Evolutionary conservation across 805 yeast genomes (phyloP).

Genomic region (Candida golubevii): DNA sequence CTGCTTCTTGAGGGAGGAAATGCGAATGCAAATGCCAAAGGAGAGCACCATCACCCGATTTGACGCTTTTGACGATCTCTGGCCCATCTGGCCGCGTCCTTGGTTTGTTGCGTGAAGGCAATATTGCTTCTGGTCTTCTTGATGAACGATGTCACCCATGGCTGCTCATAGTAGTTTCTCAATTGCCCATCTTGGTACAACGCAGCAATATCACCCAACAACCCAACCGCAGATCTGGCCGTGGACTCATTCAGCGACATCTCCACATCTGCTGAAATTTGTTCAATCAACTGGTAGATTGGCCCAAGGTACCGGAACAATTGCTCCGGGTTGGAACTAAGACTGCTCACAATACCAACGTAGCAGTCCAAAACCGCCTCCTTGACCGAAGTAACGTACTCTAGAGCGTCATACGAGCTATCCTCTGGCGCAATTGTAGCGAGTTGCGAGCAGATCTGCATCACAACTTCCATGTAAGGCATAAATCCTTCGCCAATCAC

Average conservation of each 20-base stretch:
- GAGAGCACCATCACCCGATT: slow-evolving; percentile 1
- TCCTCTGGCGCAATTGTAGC: slow-evolving; percentile 62
- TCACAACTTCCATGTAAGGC: slow-evolving; percentile 73
- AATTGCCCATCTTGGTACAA: slow-evolving; percentile 79
- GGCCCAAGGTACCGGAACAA: slow-evolving; percentile 62
- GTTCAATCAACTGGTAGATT: slow-evolving; percentile 65
- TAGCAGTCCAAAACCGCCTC: slow-evolving; percentile 94
- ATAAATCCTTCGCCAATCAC: slow-evolving; percentile 75
- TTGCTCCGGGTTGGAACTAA: slow-evolving; percentile 62
- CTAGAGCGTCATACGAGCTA: slow-evolving; percentile 67
- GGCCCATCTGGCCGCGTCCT: slow-evolving; percentile 97
- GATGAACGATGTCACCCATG: slow-evolving; percentile 77
- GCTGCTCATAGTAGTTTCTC: slow-evolving; percentile 59
- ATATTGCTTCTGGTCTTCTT: slow-evolving; percentile 65
- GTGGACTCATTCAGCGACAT: slow-evolving; percentile 64
- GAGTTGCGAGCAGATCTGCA: slow-evolving; percentile 70
- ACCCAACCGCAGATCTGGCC: slow-evolving; percentile 80
- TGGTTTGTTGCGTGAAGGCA: slow-evolving; percentile 59
- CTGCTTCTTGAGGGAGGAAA: no score
- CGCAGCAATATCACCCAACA: slow-evolving; percentile 88
- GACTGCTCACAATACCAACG: slow-evolving; percentile 93
- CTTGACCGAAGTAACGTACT: slow-evolving; percentile 64
- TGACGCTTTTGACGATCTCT: slow-evolving; percentile 71
- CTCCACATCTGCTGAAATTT: slow-evolving; percentile 55
- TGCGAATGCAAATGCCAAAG: no score